Evolutionary conservation across 2,329 filamentous ascomycete species (phyloP), one percentile per base, ranked within the genome.

Genomic region (Leptographium procerum): DNA sequence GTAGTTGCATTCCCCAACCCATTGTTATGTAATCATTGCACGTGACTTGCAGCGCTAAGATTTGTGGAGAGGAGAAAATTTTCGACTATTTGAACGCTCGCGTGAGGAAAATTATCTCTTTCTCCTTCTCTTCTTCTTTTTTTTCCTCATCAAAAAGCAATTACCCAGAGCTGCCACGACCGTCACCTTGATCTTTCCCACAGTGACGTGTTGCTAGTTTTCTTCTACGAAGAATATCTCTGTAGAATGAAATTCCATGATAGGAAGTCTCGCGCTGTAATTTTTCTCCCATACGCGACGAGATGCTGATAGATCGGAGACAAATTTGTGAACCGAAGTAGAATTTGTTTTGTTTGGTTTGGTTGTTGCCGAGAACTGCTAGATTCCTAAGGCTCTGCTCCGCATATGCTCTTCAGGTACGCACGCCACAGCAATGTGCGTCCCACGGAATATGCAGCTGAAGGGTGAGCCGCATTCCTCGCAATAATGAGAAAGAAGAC

Each of bases 231-330:
- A 56, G 61, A 48, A 59, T 57, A 47, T 56, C 69, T 82, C 78
- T 80, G 79, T 73, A 83, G 78, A 83, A 70, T 63, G 74, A 78
- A 71, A 72, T 62, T 75, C 80, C 80, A 78, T 78, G 78, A 81
- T 83, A 83, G 80, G 81, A 83, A 84, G 79, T 82, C 76, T 82
- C 70, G 71, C 77, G 76, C 70, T 71, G 69, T 70, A n/a, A 71
- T 70, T 71, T 67, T 65, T 67, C 62, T 69, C 66, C 72, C 67
- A 71, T 77, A 77, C 74, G 75, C 75, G 75, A 43, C 59, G 75
- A 73, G 74, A 81, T 80, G 81, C 79, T 78, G 80, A 81, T 76
- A 66, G 78, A 81, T 76, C 73, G 78, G 80, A 80, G 75, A 81
- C 73, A 83, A 78, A 65, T 68, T 63, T 34, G 29, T 54, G 33